Evolutionary conservation across 2,329 filamentous ascomycete genomes (phyloP), one percentile per base, ranked within the genome.

Genomic region (Stemphylium vesicarium): DNA sequence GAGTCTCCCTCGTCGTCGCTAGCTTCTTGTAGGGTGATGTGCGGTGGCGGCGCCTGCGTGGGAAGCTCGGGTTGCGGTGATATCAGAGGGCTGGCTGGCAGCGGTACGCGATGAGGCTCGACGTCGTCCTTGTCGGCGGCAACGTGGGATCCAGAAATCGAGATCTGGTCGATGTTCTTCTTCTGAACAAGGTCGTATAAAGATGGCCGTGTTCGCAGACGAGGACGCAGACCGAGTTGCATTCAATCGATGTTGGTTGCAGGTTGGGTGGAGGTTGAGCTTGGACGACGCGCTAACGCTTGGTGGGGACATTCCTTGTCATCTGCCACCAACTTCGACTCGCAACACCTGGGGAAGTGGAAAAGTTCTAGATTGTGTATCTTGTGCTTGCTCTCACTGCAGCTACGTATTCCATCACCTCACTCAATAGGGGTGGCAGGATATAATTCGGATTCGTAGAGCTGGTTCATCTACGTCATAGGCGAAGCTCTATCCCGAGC

Each of bases 181-280:
- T 79, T 77, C 54, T 77, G 75, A 63, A 89, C 80, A 65, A 89
- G 80, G 68, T 88, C 85, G 71, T 86, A 79, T 61, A 89, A 78
- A 45, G 85, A 88, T 48, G 85, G 83, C 64, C 84, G 83, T 72
- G 80, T 76, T 79, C 79, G 82, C 62, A 88, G 75, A 73, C 80
- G 81, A 72, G 83, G 84, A 70, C 83, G 79, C 65, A 85, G 73
- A 70, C 84, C 84, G 71, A 86, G 45, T 53, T 57, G 79, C 82
- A 84, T 83, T 69, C 78, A 79, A 77, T 48, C 50, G 45, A 45
- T 33, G 49, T 59, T 57, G 62, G 53, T 53, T 61, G 59, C 61
- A 66, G 62, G 62, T 57, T 56, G 57, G 50, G 42, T 45, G 48
- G 47, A 64, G 57, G 53, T 56, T 49, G 50, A 49, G 50, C 46